phyloP scores from a whole-genome alignment of 2,329 filamentous ascomycete species.

The Paracamarosporium sp. region DNA sequence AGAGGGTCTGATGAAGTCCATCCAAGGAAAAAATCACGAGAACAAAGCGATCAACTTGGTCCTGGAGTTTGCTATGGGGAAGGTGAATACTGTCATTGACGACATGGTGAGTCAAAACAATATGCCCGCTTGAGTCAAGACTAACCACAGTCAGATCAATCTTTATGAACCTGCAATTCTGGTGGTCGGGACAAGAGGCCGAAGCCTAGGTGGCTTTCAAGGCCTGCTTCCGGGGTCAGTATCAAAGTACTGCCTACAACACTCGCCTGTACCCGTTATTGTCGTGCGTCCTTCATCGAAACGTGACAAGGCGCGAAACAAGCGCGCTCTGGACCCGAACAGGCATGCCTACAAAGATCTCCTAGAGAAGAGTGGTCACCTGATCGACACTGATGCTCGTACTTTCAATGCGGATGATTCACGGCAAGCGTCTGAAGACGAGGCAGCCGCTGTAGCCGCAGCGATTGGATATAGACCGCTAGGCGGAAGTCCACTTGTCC shows the following conservation, averaged over 20 bases:
- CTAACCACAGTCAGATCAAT: slow-evolving; percentile 68
- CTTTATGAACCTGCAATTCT: slow-evolving; percentile 92
- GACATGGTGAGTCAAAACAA: slow-evolving; percentile 69
- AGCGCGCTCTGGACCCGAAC: slow-evolving; percentile 77
- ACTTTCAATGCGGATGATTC: slow-evolving; percentile 51
- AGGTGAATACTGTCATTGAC: slow-evolving; percentile 89
- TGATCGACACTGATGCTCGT: slow-evolving; percentile 57
- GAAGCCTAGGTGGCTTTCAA: slow-evolving; percentile 84
- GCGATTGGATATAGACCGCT: slow-evolving; percentile 53
- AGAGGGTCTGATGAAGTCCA: slow-evolving; percentile 73
- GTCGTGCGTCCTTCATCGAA: slow-evolving; percentile 89
- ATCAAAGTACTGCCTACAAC: slow-evolving; percentile 93
- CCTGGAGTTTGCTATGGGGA: slow-evolving; percentile 86
- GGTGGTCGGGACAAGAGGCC: slow-evolving; percentile 86
- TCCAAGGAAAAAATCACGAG: slow-evolving; percentile 79
- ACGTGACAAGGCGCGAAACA: slow-evolving; percentile 87
- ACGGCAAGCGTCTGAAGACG: slow-evolving; percentile 48
- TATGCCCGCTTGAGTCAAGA: slow-evolving; percentile 4
- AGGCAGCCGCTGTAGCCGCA: slow-evolving; percentile 57
- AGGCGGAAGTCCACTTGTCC: slow-evolving; percentile 37
- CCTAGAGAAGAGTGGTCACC: slow-evolving; percentile 68
- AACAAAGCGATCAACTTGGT: slow-evolving; percentile 86
- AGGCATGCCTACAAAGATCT: slow-evolving; percentile 81
- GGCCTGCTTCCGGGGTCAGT: slow-evolving; percentile 87
- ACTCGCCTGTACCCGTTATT: slow-evolving; percentile 90